Percentiles rank a stretch among this genome's conserved stretches.
Conservation (phyloP, 2,329 filamentous ascomycete species). For the Nemania serpens region DNA sequence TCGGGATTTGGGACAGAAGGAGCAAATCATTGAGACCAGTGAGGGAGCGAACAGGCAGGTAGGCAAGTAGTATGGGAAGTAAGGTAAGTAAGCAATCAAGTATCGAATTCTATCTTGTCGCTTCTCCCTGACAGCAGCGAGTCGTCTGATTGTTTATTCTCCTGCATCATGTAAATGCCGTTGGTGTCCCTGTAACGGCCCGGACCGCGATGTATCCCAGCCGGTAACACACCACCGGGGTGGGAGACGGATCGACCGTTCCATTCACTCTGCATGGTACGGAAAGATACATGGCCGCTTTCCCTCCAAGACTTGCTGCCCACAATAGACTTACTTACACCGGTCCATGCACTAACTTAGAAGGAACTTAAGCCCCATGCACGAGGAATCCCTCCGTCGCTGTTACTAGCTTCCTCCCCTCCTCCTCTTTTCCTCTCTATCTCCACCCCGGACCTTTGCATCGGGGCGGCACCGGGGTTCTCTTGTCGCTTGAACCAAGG, state of each 20-base stretch:
- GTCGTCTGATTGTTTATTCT: neutral
- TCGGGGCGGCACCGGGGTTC: conserved; percentile 5
- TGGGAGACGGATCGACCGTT: neutral
- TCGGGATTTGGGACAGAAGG: neutral
- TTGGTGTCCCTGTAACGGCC: neutral
- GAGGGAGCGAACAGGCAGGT: neutral
- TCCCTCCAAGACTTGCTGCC: neutral
- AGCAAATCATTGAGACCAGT: neutral
- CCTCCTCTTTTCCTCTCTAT: neutral
- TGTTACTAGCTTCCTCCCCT: neutral
- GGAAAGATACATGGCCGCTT: neutral
- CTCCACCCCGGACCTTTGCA: neutral
- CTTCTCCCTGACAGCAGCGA: neutral
- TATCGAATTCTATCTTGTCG: neutral
- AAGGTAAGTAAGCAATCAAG: neutral
- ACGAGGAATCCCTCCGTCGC: neutral
- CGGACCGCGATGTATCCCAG: conserved; percentile 3
- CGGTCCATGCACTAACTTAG: neutral
- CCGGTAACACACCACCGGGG: neutral
- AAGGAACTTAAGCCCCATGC: neutral
- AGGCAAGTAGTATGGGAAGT: neutral
- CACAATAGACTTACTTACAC: neutral
- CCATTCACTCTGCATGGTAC: neutral
- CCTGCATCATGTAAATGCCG: neutral
- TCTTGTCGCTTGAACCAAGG: neutral